These are phyloP conservation scores for Chalara sp. DNA, from an alignment of 2,329 filamentous ascomycete genomes.

Conservation along the genomic window DNA sequence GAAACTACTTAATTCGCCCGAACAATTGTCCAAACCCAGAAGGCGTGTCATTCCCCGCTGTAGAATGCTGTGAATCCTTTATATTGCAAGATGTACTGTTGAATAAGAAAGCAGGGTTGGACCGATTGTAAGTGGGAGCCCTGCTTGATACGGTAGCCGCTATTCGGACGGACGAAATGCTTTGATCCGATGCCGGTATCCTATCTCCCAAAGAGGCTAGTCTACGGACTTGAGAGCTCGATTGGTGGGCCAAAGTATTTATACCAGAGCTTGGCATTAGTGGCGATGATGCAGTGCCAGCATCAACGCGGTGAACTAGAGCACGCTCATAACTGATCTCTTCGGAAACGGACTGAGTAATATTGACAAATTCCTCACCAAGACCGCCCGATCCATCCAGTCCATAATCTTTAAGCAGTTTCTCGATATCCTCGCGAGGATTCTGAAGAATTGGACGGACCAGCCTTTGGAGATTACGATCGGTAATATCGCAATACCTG, in stretches of 20 bases:
- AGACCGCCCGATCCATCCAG: not conserved
- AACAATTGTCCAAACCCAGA: not conserved
- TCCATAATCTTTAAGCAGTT: not conserved
- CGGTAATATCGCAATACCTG: not conserved
- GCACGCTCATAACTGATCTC: not conserved
- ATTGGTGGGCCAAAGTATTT: not conserved
- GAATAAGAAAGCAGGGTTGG: not conserved
- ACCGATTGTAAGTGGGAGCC: not conserved
- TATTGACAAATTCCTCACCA: not conserved
- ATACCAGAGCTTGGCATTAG: not conserved
- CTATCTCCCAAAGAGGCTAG: not conserved
- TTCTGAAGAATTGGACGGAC: not conserved
- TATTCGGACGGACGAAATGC: not conserved
- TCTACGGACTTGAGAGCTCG: not conserved
- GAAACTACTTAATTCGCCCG: too few relatives aligned
- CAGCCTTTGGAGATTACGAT: not conserved
- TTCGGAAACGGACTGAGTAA: not conserved
- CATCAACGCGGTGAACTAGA: not conserved
- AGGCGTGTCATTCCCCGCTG: not conserved
- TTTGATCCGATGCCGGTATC: not conserved
- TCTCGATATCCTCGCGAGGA: not conserved
- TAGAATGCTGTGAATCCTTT: too few relatives aligned
- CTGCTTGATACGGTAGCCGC: not conserved
- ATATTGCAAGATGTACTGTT: too few relatives aligned
- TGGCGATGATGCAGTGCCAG: not conserved